Conservation (phyloP, 225 moss, liverwort and hornwort species). For the Rhytidiadelphus loreus region DNA sequence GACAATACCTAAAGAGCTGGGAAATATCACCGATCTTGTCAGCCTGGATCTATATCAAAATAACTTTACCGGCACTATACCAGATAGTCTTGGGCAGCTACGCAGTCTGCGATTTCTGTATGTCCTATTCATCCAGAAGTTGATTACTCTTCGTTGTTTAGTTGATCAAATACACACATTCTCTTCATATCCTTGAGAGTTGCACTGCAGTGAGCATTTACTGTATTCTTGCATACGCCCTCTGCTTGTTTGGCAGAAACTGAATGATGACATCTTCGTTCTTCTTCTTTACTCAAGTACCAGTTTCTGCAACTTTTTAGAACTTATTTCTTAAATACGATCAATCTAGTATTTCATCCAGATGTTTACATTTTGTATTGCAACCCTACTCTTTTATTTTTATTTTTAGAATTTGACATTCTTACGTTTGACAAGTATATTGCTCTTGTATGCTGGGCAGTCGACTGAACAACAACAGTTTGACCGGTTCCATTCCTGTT, state of each 20-base stretch:
- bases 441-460: constrained; percentile 27
- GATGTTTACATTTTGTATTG: background rate
- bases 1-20: constrained; percentile 57
- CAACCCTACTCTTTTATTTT: background rate
- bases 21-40: constrained; percentile 50
- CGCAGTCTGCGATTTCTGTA: constrained; percentile 72
- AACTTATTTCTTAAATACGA: background rate
- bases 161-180: background rate
- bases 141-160: background rate
- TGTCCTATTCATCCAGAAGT: constrained; percentile 7
- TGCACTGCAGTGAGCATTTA: background rate
- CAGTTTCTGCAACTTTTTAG: background rate
- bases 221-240: background rate
- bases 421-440: background rate
- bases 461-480: constrained; percentile 90
- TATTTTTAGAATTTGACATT: background rate
- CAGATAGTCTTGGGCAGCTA: constrained; percentile 67
- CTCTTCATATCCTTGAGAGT: background rate
- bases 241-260: background rate
- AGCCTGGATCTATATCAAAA: constrained; percentile 92
- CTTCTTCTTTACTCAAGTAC: background rate
- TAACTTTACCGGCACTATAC: constrained; percentile 68
- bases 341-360: background rate
- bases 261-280: background rate
- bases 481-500: constrained; percentile 60